A percentile compares a stretch with the other conserved stretches of the same genome.
Evolutionary conservation across 768 basidiomycete genomes (phyloP).

Genomic region (Pholiota molesta): DNA sequence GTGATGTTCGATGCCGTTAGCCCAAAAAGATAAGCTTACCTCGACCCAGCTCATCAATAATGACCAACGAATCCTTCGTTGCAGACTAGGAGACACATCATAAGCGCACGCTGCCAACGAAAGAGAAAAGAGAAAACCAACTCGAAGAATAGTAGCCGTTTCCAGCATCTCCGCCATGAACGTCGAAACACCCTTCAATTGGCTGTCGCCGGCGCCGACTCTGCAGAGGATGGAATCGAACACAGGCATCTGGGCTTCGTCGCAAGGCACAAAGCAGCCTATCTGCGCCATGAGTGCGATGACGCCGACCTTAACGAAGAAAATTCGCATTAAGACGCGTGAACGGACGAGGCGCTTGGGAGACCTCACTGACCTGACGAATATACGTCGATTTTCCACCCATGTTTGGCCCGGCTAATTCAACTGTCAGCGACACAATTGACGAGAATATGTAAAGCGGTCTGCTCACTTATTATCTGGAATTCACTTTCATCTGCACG

Average conservation of each 20-base stretch:
- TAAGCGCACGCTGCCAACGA: not conserved
- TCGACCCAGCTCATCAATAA: constrained; percentile 96
- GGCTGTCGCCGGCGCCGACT: constrained; percentile 97
- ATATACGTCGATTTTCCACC: constrained; percentile 99
- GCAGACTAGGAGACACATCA: constrained; percentile 63
- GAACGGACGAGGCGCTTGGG: not conserved
- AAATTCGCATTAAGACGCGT: not conserved
- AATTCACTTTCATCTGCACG: constrained; percentile 81
- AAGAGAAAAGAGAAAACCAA: constrained; percentile 34
- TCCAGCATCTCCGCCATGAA: constrained; percentile 99
- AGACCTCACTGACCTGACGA: constrained; percentile 56
- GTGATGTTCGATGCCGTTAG: not conserved
- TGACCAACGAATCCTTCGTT: constrained; percentile 89
- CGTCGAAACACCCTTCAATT: constrained; percentile 96
- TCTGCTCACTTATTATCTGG: constrained; percentile 82
- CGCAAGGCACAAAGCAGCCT: constrained; percentile 94
- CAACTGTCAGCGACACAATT: constrained; percentile 3
- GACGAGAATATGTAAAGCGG: not conserved
- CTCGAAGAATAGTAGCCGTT: constrained; percentile 92
- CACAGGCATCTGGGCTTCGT: constrained; percentile 82
- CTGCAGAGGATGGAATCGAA: constrained; percentile 96
- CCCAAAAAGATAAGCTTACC: constrained; percentile 41
- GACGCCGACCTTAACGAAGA: constrained; percentile 70
- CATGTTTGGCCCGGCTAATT: constrained; percentile 93
- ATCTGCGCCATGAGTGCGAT: constrained; percentile 95